Percentiles rank a stretch among this genome's conserved stretches.
These are phyloP conservation scores for Botryotinia calthae DNA, from an alignment of 2,329 filamentous ascomycete genomes.

Conservation along the genomic window DNA sequence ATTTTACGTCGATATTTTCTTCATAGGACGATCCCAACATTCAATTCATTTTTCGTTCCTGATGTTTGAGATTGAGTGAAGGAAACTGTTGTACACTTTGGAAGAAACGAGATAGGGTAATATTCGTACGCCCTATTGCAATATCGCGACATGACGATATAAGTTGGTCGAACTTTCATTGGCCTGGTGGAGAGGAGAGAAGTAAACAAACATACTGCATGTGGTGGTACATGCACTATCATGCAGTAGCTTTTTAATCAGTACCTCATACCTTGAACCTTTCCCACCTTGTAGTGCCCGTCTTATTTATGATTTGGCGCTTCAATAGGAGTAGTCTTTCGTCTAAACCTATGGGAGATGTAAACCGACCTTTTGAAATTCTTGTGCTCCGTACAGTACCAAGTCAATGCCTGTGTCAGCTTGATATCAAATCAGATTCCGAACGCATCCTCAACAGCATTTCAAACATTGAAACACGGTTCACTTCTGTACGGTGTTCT, in stretches of 20 bases:
- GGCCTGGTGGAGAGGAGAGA: neutral
- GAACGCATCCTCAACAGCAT: conserved; percentile 3
- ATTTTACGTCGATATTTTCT: neutral
- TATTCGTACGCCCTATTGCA: neutral
- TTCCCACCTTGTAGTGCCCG: neutral
- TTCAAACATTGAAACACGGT: neutral
- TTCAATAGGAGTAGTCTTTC: neutral
- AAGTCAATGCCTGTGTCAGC: neutral
- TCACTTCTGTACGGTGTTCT: neutral
- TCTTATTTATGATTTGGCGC: neutral
- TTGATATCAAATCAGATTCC: neutral
- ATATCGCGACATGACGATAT: neutral
- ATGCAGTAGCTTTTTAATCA: conserved; percentile 1
- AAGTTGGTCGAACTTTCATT: neutral
- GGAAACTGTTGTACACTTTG: neutral
- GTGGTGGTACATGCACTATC: neutral
- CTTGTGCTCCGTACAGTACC: neutral
- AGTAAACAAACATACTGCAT: conserved; percentile 9
- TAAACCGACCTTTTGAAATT: neutral
- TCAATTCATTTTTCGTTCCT: neutral
- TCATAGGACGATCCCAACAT: neutral
- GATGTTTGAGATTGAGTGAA: neutral
- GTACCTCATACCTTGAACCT: neutral
- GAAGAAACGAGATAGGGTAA: neutral
- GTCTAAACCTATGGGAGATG: neutral